Conservation (phyloP, 2,329 filamentous ascomycete species). For the Graphium sp. region DNA sequence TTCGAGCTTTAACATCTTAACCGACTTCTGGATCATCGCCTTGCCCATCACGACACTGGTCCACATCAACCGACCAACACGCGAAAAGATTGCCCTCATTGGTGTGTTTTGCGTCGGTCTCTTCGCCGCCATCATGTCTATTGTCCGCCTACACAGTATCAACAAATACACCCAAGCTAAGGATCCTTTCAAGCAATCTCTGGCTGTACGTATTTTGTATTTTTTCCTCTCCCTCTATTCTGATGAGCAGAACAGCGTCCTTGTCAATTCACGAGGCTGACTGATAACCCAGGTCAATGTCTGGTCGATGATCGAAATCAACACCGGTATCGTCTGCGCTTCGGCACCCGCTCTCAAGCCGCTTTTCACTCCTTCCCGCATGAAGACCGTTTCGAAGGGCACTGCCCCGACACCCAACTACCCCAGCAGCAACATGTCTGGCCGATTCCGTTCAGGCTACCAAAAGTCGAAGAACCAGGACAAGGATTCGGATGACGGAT, state of each 20-base stretch:
- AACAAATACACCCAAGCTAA: slow-evolving; percentile 15
- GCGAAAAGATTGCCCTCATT: slow-evolving; percentile 30
- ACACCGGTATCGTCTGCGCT: slow-evolving; percentile 28
- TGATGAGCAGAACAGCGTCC: slow-evolving; percentile 5
- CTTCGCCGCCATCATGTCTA: slow-evolving; percentile 17
- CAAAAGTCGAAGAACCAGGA: too few relatives aligned
- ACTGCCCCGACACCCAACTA: too few relatives aligned
- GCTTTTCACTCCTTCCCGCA: slow-evolving; percentile 17
- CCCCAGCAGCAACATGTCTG: too few relatives aligned
- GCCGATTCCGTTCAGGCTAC: too few relatives aligned
- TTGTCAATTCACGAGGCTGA: slow-evolving; percentile 8
- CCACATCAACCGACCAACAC: slow-evolving; percentile 24
- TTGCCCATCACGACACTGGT: slow-evolving; percentile 25
- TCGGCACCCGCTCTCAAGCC: slow-evolving; percentile 31
- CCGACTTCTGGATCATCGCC: slow-evolving; percentile 24
- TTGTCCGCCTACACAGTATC: slow-evolving; percentile 20
- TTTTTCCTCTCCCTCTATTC: too few relatives aligned
- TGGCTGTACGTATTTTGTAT: too few relatives aligned
- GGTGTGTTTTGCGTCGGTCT: slow-evolving; percentile 21
- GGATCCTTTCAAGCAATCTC: slow-evolving; percentile 17
- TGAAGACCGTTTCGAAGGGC: slow-evolving; percentile 4
- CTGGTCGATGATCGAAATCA: slow-evolving; percentile 30
- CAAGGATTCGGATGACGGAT: too few relatives aligned
- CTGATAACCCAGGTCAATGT: slow-evolving; percentile 17
- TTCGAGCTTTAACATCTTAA: slow-evolving; percentile 24